Conservation (phyloP, 768 basidiomycete genomes). For the Nidularia pulvinata region DNA sequence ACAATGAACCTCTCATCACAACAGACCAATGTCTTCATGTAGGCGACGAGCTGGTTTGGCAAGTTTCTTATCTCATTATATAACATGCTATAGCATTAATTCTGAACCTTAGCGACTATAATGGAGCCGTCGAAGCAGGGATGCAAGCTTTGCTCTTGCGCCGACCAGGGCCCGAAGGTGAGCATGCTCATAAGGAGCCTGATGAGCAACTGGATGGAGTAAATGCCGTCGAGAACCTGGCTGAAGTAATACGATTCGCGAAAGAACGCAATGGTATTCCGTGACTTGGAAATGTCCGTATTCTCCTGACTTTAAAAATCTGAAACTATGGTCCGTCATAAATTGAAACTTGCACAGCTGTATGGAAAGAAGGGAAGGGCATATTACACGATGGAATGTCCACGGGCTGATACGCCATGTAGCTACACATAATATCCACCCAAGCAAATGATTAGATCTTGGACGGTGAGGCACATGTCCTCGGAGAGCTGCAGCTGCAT, state of each 20-base stretch:
- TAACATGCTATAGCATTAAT: no score
- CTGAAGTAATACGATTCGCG: conserved; percentile 17
- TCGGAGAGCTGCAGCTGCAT: no score
- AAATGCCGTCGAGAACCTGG: conserved; percentile 27
- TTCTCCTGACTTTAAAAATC: not conserved
- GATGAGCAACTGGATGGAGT: conserved; percentile 37
- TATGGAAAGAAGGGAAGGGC: no score
- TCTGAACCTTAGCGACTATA: conserved; percentile 72
- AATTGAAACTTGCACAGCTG: no score
- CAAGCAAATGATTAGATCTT: no score
- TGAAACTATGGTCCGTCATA: not conserved
- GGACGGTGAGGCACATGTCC: no score
- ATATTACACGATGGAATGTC: no score
- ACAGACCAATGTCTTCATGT: conserved; percentile 61
- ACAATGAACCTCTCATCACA: conserved; percentile 17
- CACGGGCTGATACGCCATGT: no score
- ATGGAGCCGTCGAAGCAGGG: conserved; percentile 55
- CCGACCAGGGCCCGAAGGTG: conserved; percentile 46
- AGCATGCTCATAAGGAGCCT: conserved; percentile 38
- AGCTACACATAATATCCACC: no score
- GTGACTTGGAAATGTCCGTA: not conserved
- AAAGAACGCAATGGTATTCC: not conserved
- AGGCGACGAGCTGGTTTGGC: conserved; percentile 76
- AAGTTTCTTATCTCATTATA: no score
- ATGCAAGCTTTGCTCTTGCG: conserved; percentile 59